Evolutionary conservation across 2,329 filamentous ascomycete species (phyloP).

Genomic region (Phyllosticta capitalensis): DNA sequence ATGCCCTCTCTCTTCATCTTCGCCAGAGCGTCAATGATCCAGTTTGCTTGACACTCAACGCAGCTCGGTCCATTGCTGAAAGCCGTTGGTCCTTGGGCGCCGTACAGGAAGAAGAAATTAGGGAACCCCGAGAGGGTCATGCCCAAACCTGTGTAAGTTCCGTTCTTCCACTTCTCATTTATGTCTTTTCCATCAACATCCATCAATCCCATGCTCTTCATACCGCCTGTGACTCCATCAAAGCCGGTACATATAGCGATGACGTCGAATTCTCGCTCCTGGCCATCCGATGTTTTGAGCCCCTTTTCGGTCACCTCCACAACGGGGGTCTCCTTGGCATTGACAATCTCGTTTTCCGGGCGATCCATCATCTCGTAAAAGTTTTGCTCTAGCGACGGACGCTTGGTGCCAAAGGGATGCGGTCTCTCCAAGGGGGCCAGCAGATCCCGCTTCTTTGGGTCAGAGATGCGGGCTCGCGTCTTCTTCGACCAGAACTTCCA

Average conservation of each 20-base stretch:
- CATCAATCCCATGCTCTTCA: constrained; percentile 31
- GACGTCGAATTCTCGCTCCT: constrained; percentile 33
- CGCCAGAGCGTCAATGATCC: constrained; percentile 29
- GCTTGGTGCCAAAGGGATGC: constrained; percentile 38
- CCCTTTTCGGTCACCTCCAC: constrained; percentile 30
- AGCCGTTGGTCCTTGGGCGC: constrained; percentile 35
- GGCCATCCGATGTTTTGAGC: constrained; percentile 31
- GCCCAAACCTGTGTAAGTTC: constrained; percentile 34
- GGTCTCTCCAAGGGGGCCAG: constrained; percentile 36
- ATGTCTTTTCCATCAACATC: constrained; percentile 30
- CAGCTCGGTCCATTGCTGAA: constrained; percentile 34
- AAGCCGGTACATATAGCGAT: constrained; percentile 39
- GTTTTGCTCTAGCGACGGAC: constrained; percentile 38
- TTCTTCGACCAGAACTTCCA: constrained; percentile 41
- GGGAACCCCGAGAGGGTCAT: constrained; percentile 32
- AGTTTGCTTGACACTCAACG: constrained; percentile 32
- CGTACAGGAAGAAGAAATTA: constrained; percentile 34
- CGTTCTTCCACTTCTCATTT: constrained; percentile 32
- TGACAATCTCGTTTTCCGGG: constrained; percentile 34
- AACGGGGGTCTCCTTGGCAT: constrained; percentile 35
- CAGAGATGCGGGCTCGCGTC: constrained; percentile 32
- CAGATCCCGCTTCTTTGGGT: constrained; percentile 36
- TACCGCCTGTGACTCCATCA: constrained; percentile 34
- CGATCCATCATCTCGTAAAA: constrained; percentile 38
- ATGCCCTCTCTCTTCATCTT: constrained; percentile 21